Base-by-base conservation (phyloP, 202 grass and related monocot species). In the Hordeum pubiflorum region DNA sequence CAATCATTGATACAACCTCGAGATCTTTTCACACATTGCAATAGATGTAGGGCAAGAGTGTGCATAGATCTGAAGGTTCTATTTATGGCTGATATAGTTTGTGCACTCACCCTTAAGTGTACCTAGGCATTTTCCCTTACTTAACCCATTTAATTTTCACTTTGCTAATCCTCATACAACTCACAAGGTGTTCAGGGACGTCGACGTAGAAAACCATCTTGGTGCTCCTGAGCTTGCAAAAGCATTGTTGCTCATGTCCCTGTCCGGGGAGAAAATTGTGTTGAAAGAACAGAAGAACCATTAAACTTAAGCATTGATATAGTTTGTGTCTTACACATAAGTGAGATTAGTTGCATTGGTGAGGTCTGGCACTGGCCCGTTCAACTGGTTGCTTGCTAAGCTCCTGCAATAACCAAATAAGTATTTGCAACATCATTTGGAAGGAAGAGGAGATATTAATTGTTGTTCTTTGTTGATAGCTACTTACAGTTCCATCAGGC, bases 401-500 rank as follows among this genome's bases (percentile, higher is more conserved):
- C 80, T 88, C 86, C 89, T 91, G 80, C 38, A 83, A 62, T 6
- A 86, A 79, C 38, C 10, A 22, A 75, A 65, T 17, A 81, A 76
- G 72, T 48, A 72, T 63, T 83, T 58, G 65, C 11, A n/a, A 64
- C 44, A 31, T 77, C 31, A 48, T 74, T 74, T 72, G 43, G 4
- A 68, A 64, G 63, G 9, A 83, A 58, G 33, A 82, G 12, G 31
- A 79, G 54, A 76, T 67, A 76, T 55, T 58, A 13, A 2, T 79
- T 63, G 15, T 17, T 87, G 50, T 79, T 89, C 27, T 27, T 86
- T 59, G 24, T 76, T 62, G 10, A 33, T 76, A 68, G 38, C 76
- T 24, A 85, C 91, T 89, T 83, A 94, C 91, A 94, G 40, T 91
- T 94, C 91, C 20, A 29, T 87, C 61, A 91, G 58, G 24, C 17